A percentile compares a stretch with the other conserved stretches of the same genome.
phyloP scores from a whole-genome alignment of 2,329 filamentous ascomycete genomes.

The Penicillium polonicum region DNA sequence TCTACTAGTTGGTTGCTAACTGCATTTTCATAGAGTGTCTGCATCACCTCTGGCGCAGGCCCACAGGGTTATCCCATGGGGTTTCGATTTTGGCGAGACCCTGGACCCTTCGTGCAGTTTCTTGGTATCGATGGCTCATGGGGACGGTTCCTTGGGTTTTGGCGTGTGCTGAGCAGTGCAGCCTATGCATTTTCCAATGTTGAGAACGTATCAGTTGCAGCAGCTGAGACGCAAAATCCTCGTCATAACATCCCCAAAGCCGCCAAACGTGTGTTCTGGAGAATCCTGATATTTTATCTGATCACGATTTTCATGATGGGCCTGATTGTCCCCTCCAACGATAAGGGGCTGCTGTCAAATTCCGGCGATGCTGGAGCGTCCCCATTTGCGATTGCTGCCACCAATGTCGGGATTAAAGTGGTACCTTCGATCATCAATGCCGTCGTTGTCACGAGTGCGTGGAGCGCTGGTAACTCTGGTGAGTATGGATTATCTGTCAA shows the following conservation, averaged over 20 bases:
- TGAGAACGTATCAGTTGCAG: conserved; percentile 48
- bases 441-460: conserved; percentile 19
- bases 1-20: not conserved
- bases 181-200: conserved; percentile 36
- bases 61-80: conserved; percentile 27
- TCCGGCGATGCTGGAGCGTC: conserved; percentile 6
- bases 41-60: conserved; percentile 40
- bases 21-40: not conserved
- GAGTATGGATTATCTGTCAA: not conserved
- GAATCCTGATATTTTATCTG: conserved; percentile 54
- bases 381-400: conserved; percentile 43
- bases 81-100: conserved; percentile 44
- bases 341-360: conserved; percentile 41
- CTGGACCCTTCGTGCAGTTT: conserved; percentile 42
- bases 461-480: conserved; percentile 42
- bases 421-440: conserved; percentile 8
- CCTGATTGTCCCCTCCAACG: conserved; percentile 44
- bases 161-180: conserved; percentile 25
- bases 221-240: conserved; percentile 51
- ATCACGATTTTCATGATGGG: conserved; percentile 52
- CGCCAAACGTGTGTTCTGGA: conserved; percentile 52
- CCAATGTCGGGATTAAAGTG: conserved; percentile 37
- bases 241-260: conserved; percentile 53
- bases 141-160: conserved; percentile 45
- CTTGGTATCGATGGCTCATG: conserved; percentile 44